Evolutionary conservation across 768 basidiomycete species (phyloP), one percentile per base, ranked within the genome.

Genomic region (Naganishia friedmannii): DNA sequence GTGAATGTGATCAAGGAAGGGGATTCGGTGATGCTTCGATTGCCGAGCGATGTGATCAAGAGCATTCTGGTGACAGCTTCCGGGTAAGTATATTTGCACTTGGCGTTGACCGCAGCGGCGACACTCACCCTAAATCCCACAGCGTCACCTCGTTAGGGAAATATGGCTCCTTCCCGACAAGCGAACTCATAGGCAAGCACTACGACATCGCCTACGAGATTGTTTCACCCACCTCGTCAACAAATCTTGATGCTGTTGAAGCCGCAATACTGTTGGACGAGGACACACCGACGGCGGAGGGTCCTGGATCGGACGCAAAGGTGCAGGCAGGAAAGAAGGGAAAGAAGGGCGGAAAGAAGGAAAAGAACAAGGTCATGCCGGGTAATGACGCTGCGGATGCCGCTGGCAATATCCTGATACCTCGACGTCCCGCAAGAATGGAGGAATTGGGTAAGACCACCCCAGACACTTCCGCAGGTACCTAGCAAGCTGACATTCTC

Each of bases 121-220:
- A 31, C 31, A 21, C 28, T 31, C 15, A 48, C 31, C 8, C 1
- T 23, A n/a, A 13, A 66, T 46, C 28, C 15, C 37, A 37, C 45
- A 94, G 93, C 56, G 86, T 83, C 19, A 80, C 93, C 55, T 85
- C 86, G 39, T 83, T 96, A 23, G 93, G 93, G 72, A 91, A 91
- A 81, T 88, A 90, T 71, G 96, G 95, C 13, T 86, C 88, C 3
- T 97, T 99, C 81, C 81, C 85, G 70, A 85, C 88, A 21, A 87
- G 87, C 70, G 88, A 92, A 65, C 85, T 99, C 37, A 84, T 95
- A 34, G 88, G 87, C 29, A 87, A 92, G 70, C 89, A 88, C 1
- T 97, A 90, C 78, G 96, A 95, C 4, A 84, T 93, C 70, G 88
- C 91, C 0, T 93, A 94, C 80, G 93, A 97, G 79, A 89, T 98